phyloP scores from a whole-genome alignment of 2,329 filamentous ascomycete genomes.

The Capronia coronata region DNA sequence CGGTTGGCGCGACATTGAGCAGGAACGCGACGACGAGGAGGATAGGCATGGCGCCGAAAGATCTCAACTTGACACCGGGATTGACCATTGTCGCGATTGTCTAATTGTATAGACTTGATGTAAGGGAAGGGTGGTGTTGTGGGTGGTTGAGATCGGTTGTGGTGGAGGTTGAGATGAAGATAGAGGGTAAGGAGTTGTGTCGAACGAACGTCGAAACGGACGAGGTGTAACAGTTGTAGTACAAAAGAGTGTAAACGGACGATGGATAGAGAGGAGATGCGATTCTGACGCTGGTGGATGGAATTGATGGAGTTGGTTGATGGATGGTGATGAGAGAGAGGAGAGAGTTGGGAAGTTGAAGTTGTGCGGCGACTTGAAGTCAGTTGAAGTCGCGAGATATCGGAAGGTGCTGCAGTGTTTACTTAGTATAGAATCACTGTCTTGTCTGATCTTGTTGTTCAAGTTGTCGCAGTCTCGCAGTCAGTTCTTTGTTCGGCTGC shows the following conservation, averaged over 20 bases:
- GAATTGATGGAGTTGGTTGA: neutral
- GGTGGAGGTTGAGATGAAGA: neutral
- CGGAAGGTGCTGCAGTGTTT: neutral
- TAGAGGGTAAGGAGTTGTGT: neutral
- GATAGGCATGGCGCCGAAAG: neutral
- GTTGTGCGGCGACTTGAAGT: neutral
- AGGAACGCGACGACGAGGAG: constrained; percentile 6
- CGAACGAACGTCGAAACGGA: neutral
- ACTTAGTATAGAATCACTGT: neutral
- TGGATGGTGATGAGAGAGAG: neutral
- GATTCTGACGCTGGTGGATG: neutral
- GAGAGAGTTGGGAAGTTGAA: neutral
- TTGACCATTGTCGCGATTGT: constrained; percentile 3
- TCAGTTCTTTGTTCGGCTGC: neutral
- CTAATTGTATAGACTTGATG: neutral
- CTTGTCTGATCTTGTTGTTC: no score
- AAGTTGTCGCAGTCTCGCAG: neutral
- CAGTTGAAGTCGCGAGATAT: neutral
- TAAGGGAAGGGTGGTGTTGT: neutral
- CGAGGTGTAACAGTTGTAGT: neutral
- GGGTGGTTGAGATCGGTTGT: neutral
- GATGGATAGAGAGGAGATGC: neutral
- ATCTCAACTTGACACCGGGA: constrained; percentile 11
- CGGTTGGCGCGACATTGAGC: constrained; percentile 6
- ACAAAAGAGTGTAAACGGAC: neutral